These are phyloP conservation scores for Gaultheria prostrata DNA, from an alignment of 148 eudicot species.

Conservation along the genomic window DNA sequence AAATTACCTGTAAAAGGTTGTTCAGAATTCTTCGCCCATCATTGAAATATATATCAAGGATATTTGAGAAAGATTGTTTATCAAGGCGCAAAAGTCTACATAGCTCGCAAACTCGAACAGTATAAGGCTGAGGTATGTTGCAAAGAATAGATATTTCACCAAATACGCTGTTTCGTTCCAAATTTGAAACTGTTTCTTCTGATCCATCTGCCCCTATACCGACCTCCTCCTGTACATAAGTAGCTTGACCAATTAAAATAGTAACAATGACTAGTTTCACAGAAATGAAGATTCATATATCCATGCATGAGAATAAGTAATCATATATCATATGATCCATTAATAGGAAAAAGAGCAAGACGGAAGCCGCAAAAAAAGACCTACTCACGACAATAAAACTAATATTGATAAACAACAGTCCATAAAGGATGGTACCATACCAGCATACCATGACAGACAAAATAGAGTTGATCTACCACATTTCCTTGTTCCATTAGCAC, in stretches of 20 bases:
- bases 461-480: constrained; percentile 93
- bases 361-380: neutral
- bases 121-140: constrained; percentile 87
- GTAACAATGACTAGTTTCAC: neutral
- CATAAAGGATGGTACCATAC: constrained; percentile 30
- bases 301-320: neutral
- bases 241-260: neutral
- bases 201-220: constrained; percentile 54
- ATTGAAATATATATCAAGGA: constrained; percentile 77
- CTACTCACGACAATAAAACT: neutral
- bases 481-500: constrained; percentile 87
- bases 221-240: constrained; percentile 69
- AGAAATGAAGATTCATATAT: neutral
- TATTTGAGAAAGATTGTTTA: constrained; percentile 76
- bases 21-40: constrained; percentile 71
- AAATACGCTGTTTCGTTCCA: constrained; percentile 59
- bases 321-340: neutral
- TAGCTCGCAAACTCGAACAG: constrained; percentile 73
- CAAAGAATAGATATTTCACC: constrained; percentile 83
- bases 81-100: constrained; percentile 87
- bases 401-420: neutral
- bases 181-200: constrained; percentile 50
- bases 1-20: constrained; percentile 76
- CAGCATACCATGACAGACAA: constrained; percentile 82
- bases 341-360: neutral